Base-by-base conservation (phyloP, 805 yeast genomes). In the Scheffersomyces ergatensis region DNA sequence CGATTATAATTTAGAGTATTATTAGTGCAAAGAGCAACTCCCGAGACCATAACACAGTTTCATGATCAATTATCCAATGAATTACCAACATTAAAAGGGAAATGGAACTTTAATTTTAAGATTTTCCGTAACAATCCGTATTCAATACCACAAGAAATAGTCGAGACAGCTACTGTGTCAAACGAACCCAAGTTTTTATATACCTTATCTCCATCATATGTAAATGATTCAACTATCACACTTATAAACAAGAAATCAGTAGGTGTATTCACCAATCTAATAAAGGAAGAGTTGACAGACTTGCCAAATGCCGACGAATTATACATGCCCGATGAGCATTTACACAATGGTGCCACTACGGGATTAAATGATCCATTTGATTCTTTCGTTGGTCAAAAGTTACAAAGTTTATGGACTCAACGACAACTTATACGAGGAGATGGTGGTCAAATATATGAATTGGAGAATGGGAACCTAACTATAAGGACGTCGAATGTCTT, bases 351-450 rank as follows among this genome's bases (percentile, higher is more conserved):
- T 5, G 77, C 81, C 24, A 76, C 81, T 11, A 63, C 77, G 0
- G 80, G 82, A 1, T 50, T 77, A 38, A 74, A 72, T 39, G 86
- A 82, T 43, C 69, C 75, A 19, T 75, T 85, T 51, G 87, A 81
- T 37, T 54, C 58, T 27, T 70, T 86, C 33, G 57, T 83, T 2
- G 66, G 66, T 16, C 72, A 72, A 24, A 83, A 84, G 51, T 58
- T 87, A 39, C 84, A 80, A 54, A 77, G 86, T 47, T 56, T 83
- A 37, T 87, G 95, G 95, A 62, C 70, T 0, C 70, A 77, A 33
- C 67, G 87, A 45, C 95, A 87, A 57, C 67, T 76, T 8, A 73
- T 85, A 37, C 76, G 78, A 51, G 93, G 92, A 1, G 90, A 85
- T 45, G 83, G 85, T 8, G 95, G 95, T 0, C 74, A 74, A 39